Evolutionary conservation across 768 basidiomycete species (phyloP), one percentile per base, ranked within the genome.

Genomic region (Termitomyces sp.): DNA sequence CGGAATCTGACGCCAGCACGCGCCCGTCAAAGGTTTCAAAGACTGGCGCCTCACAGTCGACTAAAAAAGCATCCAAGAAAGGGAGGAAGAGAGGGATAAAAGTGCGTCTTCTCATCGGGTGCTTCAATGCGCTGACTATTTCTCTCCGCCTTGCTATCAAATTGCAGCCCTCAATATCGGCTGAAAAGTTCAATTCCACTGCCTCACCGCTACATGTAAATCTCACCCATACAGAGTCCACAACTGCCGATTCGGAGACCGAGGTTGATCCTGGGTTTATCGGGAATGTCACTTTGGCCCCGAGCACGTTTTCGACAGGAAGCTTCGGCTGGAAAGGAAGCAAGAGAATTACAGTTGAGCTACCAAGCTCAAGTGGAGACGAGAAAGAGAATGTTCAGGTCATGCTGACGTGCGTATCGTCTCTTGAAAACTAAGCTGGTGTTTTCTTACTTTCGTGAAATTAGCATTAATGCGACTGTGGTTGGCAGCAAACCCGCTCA

Each of bases 311-410:
- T 70, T 64, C 75, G 14, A 90, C 89, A 0, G 89, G 90, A 11
- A 89, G 87, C 66, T 90, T 87, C 67, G 91, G 92, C 17, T 93
- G 91, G 91, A 92, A 91, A 68, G 90, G 86, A 2, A 81, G 70
- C 68, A 87, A 85, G 68, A 80, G 84, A 25, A 70, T 92, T 58
- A 77, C 75, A 1, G 77, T 93, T 50, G 87, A 90, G 64, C 67
- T 92, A 16, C 75, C 81, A 54, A 75, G 77, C 54, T 65, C 73
- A 0, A 79, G 82, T 16, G 76, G 69, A 41, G 78, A 72, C 5
- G 74, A 78, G 53, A 84, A 79, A 68, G 83, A 84, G 69, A 85
- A 81, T 59, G 86, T 92, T 2, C 81, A 87, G 63, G 87, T 92
- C 11, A 83, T 81, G 78, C 69, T 93, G 57, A 84, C 82, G 87